Conservation (phyloP, 2,329 filamentous ascomycete species). For the Fusarium subglutinans region DNA sequence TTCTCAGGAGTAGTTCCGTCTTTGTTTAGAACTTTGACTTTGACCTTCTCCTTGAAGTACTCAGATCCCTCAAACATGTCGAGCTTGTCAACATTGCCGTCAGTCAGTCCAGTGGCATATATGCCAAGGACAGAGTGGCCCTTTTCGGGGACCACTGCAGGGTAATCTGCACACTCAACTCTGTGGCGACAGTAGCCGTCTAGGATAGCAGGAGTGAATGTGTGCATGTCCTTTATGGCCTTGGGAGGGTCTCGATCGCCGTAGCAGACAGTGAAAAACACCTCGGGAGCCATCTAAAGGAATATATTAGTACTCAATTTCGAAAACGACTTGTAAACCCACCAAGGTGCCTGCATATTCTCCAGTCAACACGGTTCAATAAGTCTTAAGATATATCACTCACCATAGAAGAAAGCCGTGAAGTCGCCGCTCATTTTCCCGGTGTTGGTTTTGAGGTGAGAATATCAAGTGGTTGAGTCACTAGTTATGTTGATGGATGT, state of each 20-base stretch:
- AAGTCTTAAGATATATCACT: slow-evolving; percentile 5
- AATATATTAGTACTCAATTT: slow-evolving; percentile 34
- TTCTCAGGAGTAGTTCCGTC: slow-evolving; percentile 51
- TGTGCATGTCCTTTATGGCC: slow-evolving; percentile 64
- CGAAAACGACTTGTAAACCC: not conserved
- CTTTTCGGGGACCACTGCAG: slow-evolving; percentile 72
- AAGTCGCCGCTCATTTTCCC: slow-evolving; percentile 53
- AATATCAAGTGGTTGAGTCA: not conserved
- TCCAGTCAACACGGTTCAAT: not conserved
- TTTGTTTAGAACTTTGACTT: slow-evolving; percentile 61
- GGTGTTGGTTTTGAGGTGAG: not conserved
- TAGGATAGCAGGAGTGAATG: slow-evolving; percentile 78
- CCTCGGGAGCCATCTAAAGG: slow-evolving; percentile 78
- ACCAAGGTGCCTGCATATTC: slow-evolving; percentile 49
- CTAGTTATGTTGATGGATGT: not conserved
- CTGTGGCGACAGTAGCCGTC: slow-evolving; percentile 75
- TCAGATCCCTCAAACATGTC: slow-evolving; percentile 85
- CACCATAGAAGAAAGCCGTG: slow-evolving; percentile 68
- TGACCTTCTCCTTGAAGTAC: slow-evolving; percentile 68
- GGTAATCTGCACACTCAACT: slow-evolving; percentile 79
- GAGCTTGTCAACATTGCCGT: slow-evolving; percentile 77
- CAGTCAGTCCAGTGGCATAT: slow-evolving; percentile 80
- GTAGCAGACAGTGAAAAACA: slow-evolving; percentile 88
- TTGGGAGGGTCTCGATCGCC: slow-evolving; percentile 60
- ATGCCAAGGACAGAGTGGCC: slow-evolving; percentile 75